A percentile compares a stretch with the other conserved stretches of the same genome.
Evolutionary conservation across 2,329 filamentous ascomycete genomes (phyloP).

Genomic region (Didymella exigua): DNA sequence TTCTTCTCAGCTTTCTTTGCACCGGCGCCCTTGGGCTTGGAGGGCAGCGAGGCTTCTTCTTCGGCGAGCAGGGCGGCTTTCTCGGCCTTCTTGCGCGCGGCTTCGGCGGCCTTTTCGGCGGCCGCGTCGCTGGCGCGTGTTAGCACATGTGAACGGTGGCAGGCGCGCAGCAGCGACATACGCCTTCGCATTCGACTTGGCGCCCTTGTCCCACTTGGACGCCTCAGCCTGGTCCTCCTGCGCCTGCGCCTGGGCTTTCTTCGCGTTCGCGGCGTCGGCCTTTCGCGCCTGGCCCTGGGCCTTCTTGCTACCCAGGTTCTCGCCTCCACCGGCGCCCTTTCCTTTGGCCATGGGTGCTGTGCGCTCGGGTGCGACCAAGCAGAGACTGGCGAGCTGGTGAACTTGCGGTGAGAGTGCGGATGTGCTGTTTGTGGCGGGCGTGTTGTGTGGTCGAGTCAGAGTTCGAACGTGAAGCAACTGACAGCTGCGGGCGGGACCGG

Average conservation of each 20-base stretch:
- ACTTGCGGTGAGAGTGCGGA: background rate
- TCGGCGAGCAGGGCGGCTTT: conserved; percentile 80
- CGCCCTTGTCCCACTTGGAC: conserved; percentile 80
- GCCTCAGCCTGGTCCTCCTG: conserved; percentile 72
- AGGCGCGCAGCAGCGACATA: conserved; percentile 55
- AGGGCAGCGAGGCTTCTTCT: conserved; percentile 74
- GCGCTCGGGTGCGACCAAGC: background rate
- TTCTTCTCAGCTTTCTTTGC: conserved; percentile 67
- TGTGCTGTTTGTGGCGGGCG: background rate
- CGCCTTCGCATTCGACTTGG: conserved; percentile 88
- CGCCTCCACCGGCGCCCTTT: conserved; percentile 65
- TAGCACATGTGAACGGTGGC: conserved; percentile 1
- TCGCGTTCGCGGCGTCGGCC: conserved; percentile 82
- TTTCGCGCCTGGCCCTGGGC: conserved; percentile 88
- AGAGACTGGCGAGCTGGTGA: background rate
- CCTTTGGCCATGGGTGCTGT: conserved; percentile 36
- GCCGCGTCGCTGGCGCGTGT: conserved; percentile 71
- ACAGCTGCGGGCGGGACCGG: conserved; percentile 18
- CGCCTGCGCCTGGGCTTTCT: conserved; percentile 72
- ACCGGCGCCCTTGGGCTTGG: conserved; percentile 67
- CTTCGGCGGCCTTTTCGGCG: conserved; percentile 80
- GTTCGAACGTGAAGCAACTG: conserved; percentile 15
- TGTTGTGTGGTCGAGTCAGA: conserved; percentile 12
- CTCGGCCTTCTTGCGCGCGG: conserved; percentile 88
- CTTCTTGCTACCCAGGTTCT: conserved; percentile 78